Evolutionary conservation across 2,329 filamentous ascomycete genomes (phyloP).

Genomic region (Helotiales sp.): DNA sequence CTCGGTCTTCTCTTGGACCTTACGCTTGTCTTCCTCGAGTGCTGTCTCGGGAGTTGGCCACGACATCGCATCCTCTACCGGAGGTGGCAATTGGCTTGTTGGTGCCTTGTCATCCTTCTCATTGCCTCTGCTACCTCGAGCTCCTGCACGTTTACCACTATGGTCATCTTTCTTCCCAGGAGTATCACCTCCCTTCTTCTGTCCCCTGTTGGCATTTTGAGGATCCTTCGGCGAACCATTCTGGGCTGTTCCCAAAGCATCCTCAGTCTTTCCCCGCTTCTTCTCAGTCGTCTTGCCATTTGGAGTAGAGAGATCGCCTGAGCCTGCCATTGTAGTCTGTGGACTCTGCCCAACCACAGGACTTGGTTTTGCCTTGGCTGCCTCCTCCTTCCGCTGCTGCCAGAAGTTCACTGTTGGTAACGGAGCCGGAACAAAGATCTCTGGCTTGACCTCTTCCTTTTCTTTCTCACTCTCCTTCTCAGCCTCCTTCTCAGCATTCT

Average conservation of each 20-base stretch:
- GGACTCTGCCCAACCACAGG: constrained; percentile 22
- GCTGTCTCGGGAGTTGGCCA: constrained; percentile 92
- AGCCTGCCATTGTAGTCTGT: constrained; percentile 33
- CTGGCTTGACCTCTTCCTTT: constrained; percentile 61
- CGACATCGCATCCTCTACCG: constrained; percentile 75
- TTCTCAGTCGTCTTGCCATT: constrained; percentile 45
- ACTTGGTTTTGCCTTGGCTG: constrained; percentile 52
- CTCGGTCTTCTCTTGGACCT: constrained; percentile 67
- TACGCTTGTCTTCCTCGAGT: constrained; percentile 77
- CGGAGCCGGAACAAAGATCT: constrained; percentile 76
- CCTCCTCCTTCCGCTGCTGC: constrained; percentile 75
- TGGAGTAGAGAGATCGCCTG: constrained; percentile 33
- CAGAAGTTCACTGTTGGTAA: constrained; percentile 87
- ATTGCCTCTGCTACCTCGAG: constrained; percentile 37
- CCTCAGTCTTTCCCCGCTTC: constrained; percentile 50
- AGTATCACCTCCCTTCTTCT: constrained; percentile 49
- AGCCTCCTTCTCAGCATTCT: constrained; percentile 47
- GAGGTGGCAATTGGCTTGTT: constrained; percentile 56
- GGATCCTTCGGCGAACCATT: constrained; percentile 43
- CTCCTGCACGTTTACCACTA: constrained; percentile 38
- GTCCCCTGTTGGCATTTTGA: constrained; percentile 44
- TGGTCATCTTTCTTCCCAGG: constrained; percentile 40
- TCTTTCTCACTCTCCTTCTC: constrained; percentile 62
- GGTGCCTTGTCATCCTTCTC: constrained; percentile 44
- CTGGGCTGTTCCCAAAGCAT: constrained; percentile 39